Evolutionary conservation across 768 basidiomycete genomes (phyloP).

Genomic region (Rubroboletus pulcherrimus): DNA sequence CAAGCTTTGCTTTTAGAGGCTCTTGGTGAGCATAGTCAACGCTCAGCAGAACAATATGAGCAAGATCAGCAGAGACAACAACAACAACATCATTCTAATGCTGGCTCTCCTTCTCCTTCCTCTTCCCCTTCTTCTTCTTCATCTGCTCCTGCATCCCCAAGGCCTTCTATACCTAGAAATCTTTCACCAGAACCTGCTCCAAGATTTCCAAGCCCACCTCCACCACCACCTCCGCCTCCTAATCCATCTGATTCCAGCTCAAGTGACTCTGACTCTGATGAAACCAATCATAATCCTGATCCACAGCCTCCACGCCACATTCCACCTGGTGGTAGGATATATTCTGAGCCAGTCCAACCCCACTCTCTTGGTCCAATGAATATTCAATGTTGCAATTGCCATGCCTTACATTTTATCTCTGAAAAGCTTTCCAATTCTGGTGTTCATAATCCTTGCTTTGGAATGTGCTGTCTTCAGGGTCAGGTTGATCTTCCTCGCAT

Average conservation of each 20-base stretch:
- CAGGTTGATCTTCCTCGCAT: background rate
- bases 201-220: no score
- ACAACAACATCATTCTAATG: background rate
- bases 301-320: background rate
- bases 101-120: background rate
- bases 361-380: background rate
- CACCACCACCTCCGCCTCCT: no score
- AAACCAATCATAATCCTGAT: no score
- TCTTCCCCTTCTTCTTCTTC: no score
- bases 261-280: no score
- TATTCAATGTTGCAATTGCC: background rate
- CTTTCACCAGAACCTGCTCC: no score
- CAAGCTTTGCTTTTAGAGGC: background rate
- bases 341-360: background rate
- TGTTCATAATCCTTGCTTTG: background rate
- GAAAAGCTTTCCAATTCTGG: background rate
- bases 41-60: background rate
- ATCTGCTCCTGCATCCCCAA: no score
- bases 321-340: background rate
- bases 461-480: background rate
- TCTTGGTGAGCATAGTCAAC: background rate
- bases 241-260: background rate
- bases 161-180: no score
- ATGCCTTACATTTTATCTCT: background rate
- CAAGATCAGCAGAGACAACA: background rate